Conservation (phyloP, 1,284 basidiomycete species). For the Ganoderma lingzhi region DNA sequence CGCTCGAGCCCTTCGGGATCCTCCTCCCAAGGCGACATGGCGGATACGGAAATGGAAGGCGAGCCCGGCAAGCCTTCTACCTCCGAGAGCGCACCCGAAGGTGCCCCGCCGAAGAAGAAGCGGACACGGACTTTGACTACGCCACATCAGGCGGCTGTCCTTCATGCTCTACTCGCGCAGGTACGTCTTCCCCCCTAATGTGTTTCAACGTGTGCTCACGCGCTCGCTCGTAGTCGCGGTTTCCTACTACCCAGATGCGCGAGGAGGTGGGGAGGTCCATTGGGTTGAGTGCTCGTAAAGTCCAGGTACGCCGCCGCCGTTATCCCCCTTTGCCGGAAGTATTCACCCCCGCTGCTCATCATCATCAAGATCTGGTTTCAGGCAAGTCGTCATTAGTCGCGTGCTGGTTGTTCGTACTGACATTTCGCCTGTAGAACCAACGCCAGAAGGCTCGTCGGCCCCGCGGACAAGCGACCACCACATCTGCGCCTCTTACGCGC, state of each 20-base stretch:
- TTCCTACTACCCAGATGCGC: slow-evolving; percentile 84
- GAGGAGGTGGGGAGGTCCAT: slow-evolving; percentile 86
- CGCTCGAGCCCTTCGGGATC: slow-evolving; percentile 43
- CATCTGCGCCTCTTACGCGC: slow-evolving; percentile 52
- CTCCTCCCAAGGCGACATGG: slow-evolving; percentile 46
- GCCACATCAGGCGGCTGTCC: slow-evolving; percentile 82
- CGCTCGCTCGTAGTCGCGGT: slow-evolving; percentile 69
- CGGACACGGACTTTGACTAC: slow-evolving; percentile 84
- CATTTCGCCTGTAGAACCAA: slow-evolving; percentile 65
- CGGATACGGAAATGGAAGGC: slow-evolving; percentile 43
- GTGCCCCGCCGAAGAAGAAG: slow-evolving; percentile 70
- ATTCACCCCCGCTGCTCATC: slow-evolving; percentile 33
- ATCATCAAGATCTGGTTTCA: slow-evolving; percentile 82
- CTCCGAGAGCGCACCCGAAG: slow-evolving; percentile 33
- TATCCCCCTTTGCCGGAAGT: slow-evolving; percentile 18
- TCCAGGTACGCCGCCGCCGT: slow-evolving; percentile 67
- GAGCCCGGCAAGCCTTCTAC: slow-evolving; percentile 36
- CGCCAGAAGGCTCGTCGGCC: slow-evolving; percentile 82
- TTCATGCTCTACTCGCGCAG: slow-evolving; percentile 82
- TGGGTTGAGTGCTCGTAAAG: slow-evolving; percentile 84
- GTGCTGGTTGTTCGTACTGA: slow-evolving; percentile 27
- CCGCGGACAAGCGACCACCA: slow-evolving; percentile 46
- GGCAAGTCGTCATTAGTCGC: slow-evolving; percentile 50
- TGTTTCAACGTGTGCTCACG: not conserved
- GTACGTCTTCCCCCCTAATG: slow-evolving; percentile 46